Conservation (phyloP, 176 grass and related monocot genomes). For the Microstegium vimineum region DNA sequence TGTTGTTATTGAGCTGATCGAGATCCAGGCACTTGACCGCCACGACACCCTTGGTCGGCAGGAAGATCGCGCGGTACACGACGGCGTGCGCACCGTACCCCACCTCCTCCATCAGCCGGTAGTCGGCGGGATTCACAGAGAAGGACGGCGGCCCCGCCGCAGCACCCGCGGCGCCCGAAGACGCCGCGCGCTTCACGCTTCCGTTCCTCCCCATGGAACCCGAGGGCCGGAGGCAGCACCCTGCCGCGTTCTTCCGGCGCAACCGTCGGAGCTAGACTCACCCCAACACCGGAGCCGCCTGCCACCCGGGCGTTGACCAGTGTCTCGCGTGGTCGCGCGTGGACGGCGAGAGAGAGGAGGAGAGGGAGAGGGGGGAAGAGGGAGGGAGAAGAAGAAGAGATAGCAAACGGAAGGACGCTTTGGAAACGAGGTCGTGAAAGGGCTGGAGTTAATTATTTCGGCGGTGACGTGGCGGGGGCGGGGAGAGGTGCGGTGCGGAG, state of each 20-base stretch:
- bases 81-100: conserved; percentile 92
- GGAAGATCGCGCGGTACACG: conserved; percentile 78
- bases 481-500: conserved; percentile 13
- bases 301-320: conserved; percentile 28
- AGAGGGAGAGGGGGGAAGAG: background rate
- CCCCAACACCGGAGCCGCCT: background rate
- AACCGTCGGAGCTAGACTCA: background rate
- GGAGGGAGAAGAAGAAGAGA: conserved; percentile 31
- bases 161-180: background rate
- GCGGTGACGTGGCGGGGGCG: conserved; percentile 51
- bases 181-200: conserved; percentile 16
- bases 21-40: conserved; percentile 99
- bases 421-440: conserved; percentile 44
- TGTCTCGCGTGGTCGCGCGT: conserved; percentile 23
- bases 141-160: conserved; percentile 40
- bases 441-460: conserved; percentile 41
- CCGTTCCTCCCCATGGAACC: conserved; percentile 41
- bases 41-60: conserved; percentile 61
- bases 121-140: conserved; percentile 56
- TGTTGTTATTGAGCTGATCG: conserved; percentile 96
- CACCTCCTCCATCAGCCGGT: conserved; percentile 74
- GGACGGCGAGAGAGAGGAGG: background rate
- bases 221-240: background rate
- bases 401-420: conserved; percentile 41
- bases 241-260: background rate